Evolutionary conservation across 2,329 filamentous ascomycete genomes (phyloP).

Genomic region (Metarhizium album): DNA sequence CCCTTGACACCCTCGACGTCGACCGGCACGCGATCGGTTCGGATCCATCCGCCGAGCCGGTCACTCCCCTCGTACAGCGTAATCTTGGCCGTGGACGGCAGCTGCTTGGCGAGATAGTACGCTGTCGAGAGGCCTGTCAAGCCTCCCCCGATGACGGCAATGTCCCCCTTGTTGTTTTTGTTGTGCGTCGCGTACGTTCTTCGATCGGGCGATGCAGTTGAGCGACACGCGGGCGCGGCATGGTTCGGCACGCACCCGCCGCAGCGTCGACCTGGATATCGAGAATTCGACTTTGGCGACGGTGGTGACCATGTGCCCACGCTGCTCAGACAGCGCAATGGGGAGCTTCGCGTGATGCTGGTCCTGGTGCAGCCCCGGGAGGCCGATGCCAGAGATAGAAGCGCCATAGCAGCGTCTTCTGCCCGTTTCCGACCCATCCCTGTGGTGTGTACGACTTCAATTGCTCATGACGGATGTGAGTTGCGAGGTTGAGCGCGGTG

Average conservation of each 20-base stretch:
- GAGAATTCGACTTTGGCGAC: not conserved
- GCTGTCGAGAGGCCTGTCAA: slow-evolving; percentile 73
- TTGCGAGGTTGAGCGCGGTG: not conserved
- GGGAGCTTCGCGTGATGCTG: not conserved
- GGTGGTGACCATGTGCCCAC: not conserved
- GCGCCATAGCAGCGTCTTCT: slow-evolving; percentile 16
- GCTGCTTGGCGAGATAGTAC: slow-evolving; percentile 61
- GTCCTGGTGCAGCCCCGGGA: slow-evolving; percentile 5
- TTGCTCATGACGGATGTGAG: not conserved
- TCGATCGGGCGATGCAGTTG: slow-evolving; percentile 4
- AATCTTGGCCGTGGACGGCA: slow-evolving; percentile 55
- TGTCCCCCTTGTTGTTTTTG: slow-evolving; percentile 20
- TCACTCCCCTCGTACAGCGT: slow-evolving; percentile 68
- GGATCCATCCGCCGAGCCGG: slow-evolving; percentile 74
- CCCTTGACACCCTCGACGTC: slow-evolving; percentile 41
- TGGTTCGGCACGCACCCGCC: not conserved
- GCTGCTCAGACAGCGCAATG: not conserved
- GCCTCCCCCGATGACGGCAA: slow-evolving; percentile 69
- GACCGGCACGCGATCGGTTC: slow-evolving; percentile 52
- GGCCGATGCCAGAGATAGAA: slow-evolving; percentile 15
- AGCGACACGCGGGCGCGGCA: slow-evolving; percentile 5
- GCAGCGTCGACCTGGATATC: not conserved
- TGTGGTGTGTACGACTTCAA: not conserved
- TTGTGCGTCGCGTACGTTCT: slow-evolving; percentile 10
- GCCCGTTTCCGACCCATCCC: slow-evolving; percentile 8